Conservation (phyloP, 208 protist species). For the Leishmania tarentolae region DNA sequence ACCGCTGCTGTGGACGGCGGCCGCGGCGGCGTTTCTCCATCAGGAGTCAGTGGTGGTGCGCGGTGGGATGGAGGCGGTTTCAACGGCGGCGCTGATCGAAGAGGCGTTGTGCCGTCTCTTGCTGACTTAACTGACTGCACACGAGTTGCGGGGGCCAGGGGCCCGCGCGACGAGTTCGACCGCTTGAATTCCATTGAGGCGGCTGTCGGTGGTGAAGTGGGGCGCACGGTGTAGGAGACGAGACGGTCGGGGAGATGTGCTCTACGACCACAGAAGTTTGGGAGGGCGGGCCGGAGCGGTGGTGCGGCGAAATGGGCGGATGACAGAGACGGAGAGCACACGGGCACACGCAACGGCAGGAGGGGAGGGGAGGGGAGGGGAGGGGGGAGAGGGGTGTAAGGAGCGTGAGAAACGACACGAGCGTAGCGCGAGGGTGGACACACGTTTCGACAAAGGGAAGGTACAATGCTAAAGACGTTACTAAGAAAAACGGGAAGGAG, state of each 20-base stretch:
- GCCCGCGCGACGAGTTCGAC: conserved; percentile 61
- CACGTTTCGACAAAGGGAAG: neutral
- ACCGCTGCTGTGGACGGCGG: conserved; percentile 6
- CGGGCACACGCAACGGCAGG: too few species aligned
- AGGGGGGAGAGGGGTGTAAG: too few species aligned
- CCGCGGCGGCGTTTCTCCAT: neutral
- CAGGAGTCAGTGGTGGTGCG: neutral
- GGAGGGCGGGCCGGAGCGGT: neutral
- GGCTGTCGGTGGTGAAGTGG: neutral
- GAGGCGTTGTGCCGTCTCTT: conserved; percentile 16
- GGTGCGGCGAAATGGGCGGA: neutral
- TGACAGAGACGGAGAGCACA: neutral
- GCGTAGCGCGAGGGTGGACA: neutral
- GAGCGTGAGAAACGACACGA: neutral
- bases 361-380: too few species aligned
- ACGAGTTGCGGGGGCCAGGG: conserved; percentile 25
- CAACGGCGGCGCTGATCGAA: conserved; percentile 31
- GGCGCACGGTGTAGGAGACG: too few species aligned
- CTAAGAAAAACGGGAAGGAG: neutral
- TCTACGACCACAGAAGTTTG: too few species aligned
- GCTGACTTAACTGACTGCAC: neutral
- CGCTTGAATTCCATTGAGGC: conserved; percentile 73
- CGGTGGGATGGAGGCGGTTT: conserved; percentile 21
- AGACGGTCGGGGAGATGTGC: neutral
- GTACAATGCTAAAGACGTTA: neutral